phyloP scores from a whole-genome alignment of 345 rosid species.

The Physaria fendleri region DNA sequence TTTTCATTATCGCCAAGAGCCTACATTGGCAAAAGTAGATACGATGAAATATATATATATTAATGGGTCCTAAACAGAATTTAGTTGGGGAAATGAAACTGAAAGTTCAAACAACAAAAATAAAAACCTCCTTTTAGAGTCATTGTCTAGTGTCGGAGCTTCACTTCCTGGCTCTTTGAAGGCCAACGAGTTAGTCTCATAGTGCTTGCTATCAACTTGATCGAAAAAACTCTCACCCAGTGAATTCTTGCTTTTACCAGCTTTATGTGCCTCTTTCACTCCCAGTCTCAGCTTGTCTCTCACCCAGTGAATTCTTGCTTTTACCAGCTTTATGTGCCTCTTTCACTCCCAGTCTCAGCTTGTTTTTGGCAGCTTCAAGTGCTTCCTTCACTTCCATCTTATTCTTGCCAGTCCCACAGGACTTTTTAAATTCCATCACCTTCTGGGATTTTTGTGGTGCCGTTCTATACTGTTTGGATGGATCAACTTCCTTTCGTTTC shows the following conservation, averaged over 20 bases:
- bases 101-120: conserved; percentile 1
- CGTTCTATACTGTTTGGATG: conserved; percentile 20
- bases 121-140: conserved; percentile 57
- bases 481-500: conserved; percentile 37
- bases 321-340: conserved; percentile 30
- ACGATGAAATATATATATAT: background rate
- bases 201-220: conserved; percentile 19
- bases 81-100: conserved; percentile 14
- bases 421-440: conserved; percentile 29
- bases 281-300: no score
- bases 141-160: conserved; percentile 47
- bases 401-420: conserved; percentile 28
- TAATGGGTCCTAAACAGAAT: background rate
- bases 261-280: conserved; percentile 31
- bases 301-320: conserved; percentile 41
- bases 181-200: conserved; percentile 12
- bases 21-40: conserved; percentile 37
- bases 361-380: no score
- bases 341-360: no score
- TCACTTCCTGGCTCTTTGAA: conserved; percentile 33
- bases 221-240: conserved; percentile 47
- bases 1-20: conserved; percentile 45
- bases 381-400: conserved; percentile 25
- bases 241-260: conserved; percentile 31
- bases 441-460: conserved; percentile 28